These are phyloP conservation scores for Stevia rebaudiana DNA, from an alignment of 140 eudicot species.

Conservation along the genomic window DNA sequence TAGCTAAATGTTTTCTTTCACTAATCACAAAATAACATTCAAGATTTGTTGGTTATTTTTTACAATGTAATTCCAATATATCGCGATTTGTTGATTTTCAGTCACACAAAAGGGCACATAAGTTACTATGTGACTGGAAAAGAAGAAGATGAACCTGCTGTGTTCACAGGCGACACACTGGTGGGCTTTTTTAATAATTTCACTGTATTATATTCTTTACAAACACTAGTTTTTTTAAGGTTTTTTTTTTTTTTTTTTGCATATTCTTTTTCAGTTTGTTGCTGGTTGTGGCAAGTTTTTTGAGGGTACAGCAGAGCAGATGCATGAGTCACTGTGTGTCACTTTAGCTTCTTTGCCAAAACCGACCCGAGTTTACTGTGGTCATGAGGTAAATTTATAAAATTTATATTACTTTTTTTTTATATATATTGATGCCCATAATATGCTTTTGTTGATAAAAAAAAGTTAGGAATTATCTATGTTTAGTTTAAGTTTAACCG, in stretches of 20 bases:
- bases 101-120: conserved; percentile 92
- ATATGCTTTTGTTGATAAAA: not conserved
- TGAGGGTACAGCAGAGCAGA: conserved; percentile 95
- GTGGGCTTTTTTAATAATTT: conserved; percentile 29
- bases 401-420: not conserved
- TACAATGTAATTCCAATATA: not conserved
- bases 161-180: conserved; percentile 97
- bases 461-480: not conserved
- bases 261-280: conserved; percentile 46
- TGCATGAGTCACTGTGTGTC: conserved; percentile 81
- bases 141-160: conserved; percentile 79
- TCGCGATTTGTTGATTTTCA: conserved; percentile 24
- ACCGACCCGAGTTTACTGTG: conserved; percentile 82
- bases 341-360: conserved; percentile 83
- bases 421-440: not conserved
- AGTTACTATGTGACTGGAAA: conserved; percentile 79
- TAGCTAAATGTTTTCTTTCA: not conserved
- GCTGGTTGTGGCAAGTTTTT: conserved; percentile 98
- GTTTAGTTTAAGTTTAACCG: not conserved
- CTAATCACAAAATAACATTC: not conserved
- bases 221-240: not conserved
- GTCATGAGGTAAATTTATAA: conserved; percentile 88
- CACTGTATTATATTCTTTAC: not conserved
- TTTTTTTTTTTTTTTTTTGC: conserved; percentile 1
- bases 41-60: not conserved